These are phyloP conservation scores for Microthlaspi erraticum DNA, from an alignment of 345 rosid species.

Conservation along the genomic window DNA sequence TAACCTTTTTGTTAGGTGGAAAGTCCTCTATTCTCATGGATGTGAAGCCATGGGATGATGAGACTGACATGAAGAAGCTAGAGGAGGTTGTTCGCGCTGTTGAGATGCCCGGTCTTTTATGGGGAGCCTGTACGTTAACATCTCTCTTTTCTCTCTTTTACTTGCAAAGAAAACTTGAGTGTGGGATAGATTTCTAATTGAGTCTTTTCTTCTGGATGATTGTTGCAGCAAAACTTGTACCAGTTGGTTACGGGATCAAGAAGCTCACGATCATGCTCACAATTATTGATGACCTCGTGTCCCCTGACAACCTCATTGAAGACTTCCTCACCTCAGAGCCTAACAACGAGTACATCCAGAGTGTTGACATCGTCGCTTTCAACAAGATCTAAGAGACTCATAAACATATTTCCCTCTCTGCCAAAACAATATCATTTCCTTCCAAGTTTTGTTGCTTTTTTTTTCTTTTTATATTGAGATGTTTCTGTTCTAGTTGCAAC, in stretches of 20 bases:
- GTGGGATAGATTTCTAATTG: background rate
- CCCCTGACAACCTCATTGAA: constrained; percentile 79
- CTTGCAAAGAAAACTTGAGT: background rate
- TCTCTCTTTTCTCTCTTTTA: background rate
- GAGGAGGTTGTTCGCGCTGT: constrained; percentile 72
- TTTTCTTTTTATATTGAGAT: constrained; percentile 11
- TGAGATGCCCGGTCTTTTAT: constrained; percentile 83
- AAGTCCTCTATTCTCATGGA: constrained; percentile 92
- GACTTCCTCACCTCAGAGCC: constrained; percentile 82
- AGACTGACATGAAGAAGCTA: constrained; percentile 96
- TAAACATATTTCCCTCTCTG: background rate
- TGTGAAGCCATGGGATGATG: constrained; percentile 97
- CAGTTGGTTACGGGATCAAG: constrained; percentile 96
- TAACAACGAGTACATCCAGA: constrained; percentile 73
- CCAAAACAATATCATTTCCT: constrained; percentile 23
- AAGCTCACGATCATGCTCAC: constrained; percentile 88
- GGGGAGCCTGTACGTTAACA: constrained; percentile 89
- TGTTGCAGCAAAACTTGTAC: constrained; percentile 74
- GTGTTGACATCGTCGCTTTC: constrained; percentile 95
- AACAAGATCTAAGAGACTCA: constrained; percentile 78
- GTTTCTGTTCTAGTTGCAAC: constrained; percentile 29
- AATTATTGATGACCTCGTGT: constrained; percentile 91
- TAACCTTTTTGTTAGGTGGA: constrained; percentile 58
- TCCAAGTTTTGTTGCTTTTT: constrained; percentile 27
- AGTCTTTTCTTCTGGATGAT: background rate